Evolutionary conservation across 2,329 filamentous ascomycete genomes (phyloP).

Genomic region (Fonsecaea pedrosoi): DNA sequence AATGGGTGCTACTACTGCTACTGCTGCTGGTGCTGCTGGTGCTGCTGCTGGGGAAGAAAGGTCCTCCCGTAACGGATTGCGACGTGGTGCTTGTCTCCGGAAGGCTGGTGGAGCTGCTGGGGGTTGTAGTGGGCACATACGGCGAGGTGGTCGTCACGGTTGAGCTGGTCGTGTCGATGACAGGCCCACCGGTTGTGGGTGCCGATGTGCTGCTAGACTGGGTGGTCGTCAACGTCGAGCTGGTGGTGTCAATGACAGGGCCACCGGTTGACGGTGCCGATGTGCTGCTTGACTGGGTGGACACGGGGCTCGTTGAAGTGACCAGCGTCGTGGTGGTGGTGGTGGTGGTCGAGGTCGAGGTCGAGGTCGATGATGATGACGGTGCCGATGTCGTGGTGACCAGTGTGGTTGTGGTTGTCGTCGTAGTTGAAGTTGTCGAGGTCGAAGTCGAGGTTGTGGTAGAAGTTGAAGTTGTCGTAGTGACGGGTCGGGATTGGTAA

Average conservation of each 20-base stretch:
- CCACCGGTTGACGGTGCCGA: slow-evolving; percentile 8
- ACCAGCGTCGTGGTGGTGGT: slow-evolving; percentile 15
- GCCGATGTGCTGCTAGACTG: not conserved
- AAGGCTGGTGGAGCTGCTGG: not conserved
- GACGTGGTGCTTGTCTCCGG: not conserved
- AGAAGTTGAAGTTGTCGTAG: slow-evolving; percentile 14
- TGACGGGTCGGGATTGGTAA: slow-evolving; percentile 50
- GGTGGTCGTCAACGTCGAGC: not conserved
- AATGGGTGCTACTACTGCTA: not conserved
- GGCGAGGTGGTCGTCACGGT: not conserved
- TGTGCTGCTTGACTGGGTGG: not conserved
- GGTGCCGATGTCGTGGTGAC: too few relatives aligned
- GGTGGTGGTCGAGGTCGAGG: too few relatives aligned
- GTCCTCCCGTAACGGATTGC: not conserved
- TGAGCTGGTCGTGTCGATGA: not conserved
- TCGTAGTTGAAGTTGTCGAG: too few relatives aligned
- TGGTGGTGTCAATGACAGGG: not conserved
- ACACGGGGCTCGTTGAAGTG: slow-evolving; percentile 16
- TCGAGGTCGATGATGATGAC: too few relatives aligned
- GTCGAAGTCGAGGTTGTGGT: slow-evolving; percentile 24
- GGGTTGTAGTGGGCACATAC: slow-evolving; percentile 2
- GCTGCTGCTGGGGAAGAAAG: not conserved
- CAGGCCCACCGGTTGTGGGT: slow-evolving; percentile 9
- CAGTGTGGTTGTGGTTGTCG: too few relatives aligned
- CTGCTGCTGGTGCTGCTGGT: slow-evolving; percentile 3